Conservation (phyloP, 176 grass and related monocot species). For the Triticum urartu region DNA sequence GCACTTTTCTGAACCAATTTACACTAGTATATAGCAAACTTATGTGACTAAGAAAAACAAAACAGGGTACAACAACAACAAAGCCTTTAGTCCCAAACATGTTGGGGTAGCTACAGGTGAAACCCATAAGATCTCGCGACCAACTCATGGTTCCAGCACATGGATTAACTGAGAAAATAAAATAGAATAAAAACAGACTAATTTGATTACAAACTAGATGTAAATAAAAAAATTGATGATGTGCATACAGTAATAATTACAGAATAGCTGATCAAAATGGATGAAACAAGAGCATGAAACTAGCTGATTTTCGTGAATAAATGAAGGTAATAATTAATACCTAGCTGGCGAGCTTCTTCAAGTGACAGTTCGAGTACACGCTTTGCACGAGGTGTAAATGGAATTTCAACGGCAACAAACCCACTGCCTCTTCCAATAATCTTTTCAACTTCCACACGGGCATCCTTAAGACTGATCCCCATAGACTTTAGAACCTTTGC, state of each 20-base stretch:
- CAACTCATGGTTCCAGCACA: too few species aligned
- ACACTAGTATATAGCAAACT: not conserved
- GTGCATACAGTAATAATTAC: not conserved
- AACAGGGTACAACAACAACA: not conserved
- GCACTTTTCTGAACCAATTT: not conserved
- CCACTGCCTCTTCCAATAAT: constrained; percentile 90
- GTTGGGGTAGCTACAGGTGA: too few species aligned
- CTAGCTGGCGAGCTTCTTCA: constrained; percentile 93
- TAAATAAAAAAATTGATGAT: not conserved
- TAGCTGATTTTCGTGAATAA: not conserved
- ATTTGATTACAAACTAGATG: not conserved
- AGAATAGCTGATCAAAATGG: constrained; percentile 5
- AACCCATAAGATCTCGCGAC: too few species aligned
- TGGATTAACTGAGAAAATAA: not conserved
- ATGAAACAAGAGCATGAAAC: not conserved
- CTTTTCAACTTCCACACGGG: constrained; percentile 89
- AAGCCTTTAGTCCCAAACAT: too few species aligned
- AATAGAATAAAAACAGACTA: not conserved
- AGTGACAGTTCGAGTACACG: constrained; percentile 88
- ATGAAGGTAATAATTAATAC: constrained; percentile 27
- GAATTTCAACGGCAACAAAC: constrained; percentile 98
- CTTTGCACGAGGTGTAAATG: constrained; percentile 97
- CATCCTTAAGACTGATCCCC: constrained; percentile 98
- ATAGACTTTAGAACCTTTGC: constrained; percentile 94
- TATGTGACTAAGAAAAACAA: not conserved